These are phyloP conservation scores for Niebla homalea DNA, from an alignment of 495 filamentous ascomycete genomes.

Conservation along the genomic window DNA sequence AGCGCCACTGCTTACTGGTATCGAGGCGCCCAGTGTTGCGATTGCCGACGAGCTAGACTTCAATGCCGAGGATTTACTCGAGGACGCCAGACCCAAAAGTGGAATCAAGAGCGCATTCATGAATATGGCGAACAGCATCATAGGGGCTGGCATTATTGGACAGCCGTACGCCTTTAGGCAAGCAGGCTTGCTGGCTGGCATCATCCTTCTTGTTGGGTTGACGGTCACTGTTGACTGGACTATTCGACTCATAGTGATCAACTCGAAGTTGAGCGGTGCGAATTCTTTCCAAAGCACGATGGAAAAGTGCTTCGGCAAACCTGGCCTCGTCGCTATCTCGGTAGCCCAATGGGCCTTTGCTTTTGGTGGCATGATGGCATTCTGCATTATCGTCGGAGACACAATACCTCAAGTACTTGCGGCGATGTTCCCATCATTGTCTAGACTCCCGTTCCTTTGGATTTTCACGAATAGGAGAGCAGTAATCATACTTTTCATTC, in stretches of 20 bases:
- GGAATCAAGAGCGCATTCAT: conserved; percentile 67
- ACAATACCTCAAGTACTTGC: conserved; percentile 80
- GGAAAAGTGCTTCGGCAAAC: conserved; percentile 80
- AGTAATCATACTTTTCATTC: conserved; percentile 71
- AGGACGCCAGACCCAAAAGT: conserved; percentile 49
- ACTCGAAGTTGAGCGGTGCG: conserved; percentile 84
- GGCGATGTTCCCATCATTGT: conserved; percentile 66
- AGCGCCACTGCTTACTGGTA: conserved; percentile 67
- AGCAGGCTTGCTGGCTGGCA: conserved; percentile 69
- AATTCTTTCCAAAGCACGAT: conserved; percentile 91
- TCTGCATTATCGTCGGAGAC: conserved; percentile 93
- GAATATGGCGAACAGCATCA: conserved; percentile 99
- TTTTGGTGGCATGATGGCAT: conserved; percentile 96
- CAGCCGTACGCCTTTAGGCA: conserved; percentile 92
- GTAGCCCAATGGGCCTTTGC: conserved; percentile 95
- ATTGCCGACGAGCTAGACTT: conserved; percentile 50
- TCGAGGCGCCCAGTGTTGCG: conserved; percentile 79
- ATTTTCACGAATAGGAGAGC: conserved; percentile 67
- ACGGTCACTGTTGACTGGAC: conserved; percentile 93
- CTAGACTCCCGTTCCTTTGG: conserved; percentile 61
- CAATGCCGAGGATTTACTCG: conserved; percentile 45
- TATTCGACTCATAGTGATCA: conserved; percentile 88
- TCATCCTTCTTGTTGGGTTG: conserved; percentile 61
- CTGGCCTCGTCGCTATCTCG: conserved; percentile 78
- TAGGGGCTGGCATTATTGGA: conserved; percentile 93